Percentiles rank a stretch among this genome's conserved stretches.
Conservation (phyloP, 768 basidiomycete species). For the Podaxis sp. region DNA sequence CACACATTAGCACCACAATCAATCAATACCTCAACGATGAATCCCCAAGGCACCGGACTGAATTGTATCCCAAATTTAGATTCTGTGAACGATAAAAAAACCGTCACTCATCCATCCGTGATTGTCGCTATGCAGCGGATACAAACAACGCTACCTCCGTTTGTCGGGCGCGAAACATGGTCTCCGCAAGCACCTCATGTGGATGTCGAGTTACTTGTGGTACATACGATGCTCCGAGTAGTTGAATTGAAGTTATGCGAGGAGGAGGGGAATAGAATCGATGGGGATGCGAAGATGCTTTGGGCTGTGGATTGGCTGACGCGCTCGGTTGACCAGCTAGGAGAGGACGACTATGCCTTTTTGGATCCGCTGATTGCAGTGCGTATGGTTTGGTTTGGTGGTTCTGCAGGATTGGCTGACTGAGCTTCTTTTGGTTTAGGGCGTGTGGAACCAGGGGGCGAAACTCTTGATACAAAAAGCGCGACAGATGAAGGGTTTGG, state of each 20-base stretch:
- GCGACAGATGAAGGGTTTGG: constrained; percentile 45
- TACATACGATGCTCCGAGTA: constrained; percentile 51
- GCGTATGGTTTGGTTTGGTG: constrained; percentile 23
- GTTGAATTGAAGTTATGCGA: constrained; percentile 38
- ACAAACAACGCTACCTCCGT: constrained; percentile 35
- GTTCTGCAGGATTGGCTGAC: not conserved
- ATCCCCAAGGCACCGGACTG: not conserved
- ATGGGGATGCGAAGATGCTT: constrained; percentile 30
- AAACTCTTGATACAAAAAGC: constrained; percentile 60
- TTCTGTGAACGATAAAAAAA: constrained; percentile 17
- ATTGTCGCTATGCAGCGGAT: constrained; percentile 49
- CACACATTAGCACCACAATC: not conserved
- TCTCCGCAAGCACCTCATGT: constrained; percentile 31
- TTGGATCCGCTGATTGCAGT: constrained; percentile 57
- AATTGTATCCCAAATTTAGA: not conserved
- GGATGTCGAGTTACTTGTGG: constrained; percentile 43
- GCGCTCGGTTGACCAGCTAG: constrained; percentile 44
- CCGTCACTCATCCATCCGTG: constrained; percentile 41
- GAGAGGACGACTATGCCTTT: constrained; percentile 50
- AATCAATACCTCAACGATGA: not conserved
- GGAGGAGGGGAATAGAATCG: not conserved
- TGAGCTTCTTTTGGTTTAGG: not conserved
- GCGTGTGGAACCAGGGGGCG: constrained; percentile 25
- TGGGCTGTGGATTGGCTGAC: constrained; percentile 44
- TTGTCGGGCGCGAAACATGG: constrained; percentile 34